phyloP scores from a whole-genome alignment of 2,329 filamentous ascomycete genomes.

The Fusarium staphyleae region DNA sequence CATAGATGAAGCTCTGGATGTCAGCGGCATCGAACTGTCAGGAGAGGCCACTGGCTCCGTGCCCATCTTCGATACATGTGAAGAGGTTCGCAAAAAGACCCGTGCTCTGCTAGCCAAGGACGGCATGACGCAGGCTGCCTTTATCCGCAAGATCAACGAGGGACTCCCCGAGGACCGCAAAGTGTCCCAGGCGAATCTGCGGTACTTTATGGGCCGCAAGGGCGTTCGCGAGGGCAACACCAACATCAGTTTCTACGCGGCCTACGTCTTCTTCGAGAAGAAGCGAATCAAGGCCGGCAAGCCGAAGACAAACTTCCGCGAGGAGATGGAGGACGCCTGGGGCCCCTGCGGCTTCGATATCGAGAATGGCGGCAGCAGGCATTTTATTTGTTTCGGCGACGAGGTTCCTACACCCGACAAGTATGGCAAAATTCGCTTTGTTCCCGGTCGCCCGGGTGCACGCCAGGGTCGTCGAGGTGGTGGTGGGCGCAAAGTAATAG shows the following conservation, averaged over 20 bases:
- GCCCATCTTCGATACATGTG: conserved; percentile 62
- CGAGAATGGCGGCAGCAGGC: conserved; percentile 24
- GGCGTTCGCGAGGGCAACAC: conserved; percentile 57
- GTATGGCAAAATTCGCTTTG: conserved; percentile 32
- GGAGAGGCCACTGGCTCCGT: conserved; percentile 57
- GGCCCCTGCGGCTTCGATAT: conserved; percentile 37
- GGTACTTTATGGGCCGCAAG: conserved; percentile 58
- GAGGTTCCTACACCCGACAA: conserved; percentile 23
- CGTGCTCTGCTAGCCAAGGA: conserved; percentile 53
- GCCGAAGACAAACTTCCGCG: conserved; percentile 58
- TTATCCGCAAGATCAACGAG: conserved; percentile 57
- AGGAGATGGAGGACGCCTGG: conserved; percentile 57
- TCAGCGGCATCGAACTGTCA: conserved; percentile 52
- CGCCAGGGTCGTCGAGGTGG: too few relatives aligned
- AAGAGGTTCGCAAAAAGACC: conserved; percentile 65
- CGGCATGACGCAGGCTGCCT: conserved; percentile 58
- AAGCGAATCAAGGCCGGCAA: conserved; percentile 58
- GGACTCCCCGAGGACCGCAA: conserved; percentile 48
- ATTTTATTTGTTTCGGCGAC: conserved; percentile 7
- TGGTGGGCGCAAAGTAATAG: too few relatives aligned
- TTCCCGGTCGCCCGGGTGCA: neutral
- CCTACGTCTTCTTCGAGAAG: conserved; percentile 68
- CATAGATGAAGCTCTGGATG: conserved; percentile 45
- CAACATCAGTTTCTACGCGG: conserved; percentile 58
- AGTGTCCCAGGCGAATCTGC: conserved; percentile 54